Conservation (phyloP, 257 asterid genomes). For the Solanum arcanum region DNA sequence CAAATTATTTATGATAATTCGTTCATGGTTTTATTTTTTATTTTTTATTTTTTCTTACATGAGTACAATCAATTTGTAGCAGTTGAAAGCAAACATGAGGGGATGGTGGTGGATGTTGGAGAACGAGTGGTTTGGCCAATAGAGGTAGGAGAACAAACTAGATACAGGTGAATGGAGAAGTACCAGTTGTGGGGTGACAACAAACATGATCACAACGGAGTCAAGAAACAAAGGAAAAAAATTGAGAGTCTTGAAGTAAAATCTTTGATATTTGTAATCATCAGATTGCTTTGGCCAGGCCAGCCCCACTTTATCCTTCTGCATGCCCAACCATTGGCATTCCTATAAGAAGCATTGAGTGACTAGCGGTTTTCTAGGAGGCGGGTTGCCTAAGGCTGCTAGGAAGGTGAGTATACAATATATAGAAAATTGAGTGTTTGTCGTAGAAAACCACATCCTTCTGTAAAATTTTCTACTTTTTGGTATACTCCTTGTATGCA, state of each 20-base stretch:
- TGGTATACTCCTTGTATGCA: neutral
- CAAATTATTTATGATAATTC: neutral
- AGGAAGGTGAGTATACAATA: neutral
- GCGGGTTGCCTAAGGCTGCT: neutral
- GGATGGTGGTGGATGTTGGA: neutral
- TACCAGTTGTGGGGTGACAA: neutral
- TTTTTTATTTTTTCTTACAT: neutral
- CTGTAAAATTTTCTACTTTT: neutral
- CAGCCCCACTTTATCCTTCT: neutral
- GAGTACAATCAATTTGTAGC: neutral
- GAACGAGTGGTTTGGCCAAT: neutral
- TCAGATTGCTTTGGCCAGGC: neutral
- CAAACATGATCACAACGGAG: neutral
- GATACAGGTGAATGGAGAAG: neutral
- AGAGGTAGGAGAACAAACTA: neutral
- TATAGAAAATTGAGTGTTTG: neutral
- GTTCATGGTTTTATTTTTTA: neutral
- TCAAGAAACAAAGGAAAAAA: neutral
- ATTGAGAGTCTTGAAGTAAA: neutral
- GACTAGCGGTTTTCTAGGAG: neutral
- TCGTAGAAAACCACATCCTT: neutral
- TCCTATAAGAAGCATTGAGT: neutral
- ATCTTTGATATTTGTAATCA: neutral
- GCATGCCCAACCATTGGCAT: neutral
- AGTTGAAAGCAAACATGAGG: neutral